Evolutionary conservation across 495 filamentous ascomycete genomes (phyloP), one percentile per base, ranked within the genome.

Genomic region (Tuber umbilicatum): DNA sequence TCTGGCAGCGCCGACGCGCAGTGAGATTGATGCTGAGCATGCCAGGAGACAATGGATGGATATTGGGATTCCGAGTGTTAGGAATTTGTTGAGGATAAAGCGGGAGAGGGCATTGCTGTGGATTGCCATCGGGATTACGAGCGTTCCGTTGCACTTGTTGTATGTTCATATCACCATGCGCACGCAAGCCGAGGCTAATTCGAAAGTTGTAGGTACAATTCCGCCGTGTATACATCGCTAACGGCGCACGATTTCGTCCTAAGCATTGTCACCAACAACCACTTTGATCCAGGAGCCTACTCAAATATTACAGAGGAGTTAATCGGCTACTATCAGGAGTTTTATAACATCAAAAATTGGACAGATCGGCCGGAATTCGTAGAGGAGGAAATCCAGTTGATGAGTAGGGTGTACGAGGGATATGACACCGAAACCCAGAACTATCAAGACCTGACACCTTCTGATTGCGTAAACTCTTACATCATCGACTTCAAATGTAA

Each of bases 151-250:
- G 35, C 50, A 73, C 35, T 67, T 75, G 16, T 40, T 72, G 74
- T 73, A 69, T 38, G 70, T 72, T 68, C 10, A 4, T 40, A 27
- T 69, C 35, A 38, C 12, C 7, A 14, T 50, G 5, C 12, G 14
- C 27, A 5, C 35, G 0, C 45, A 2, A 2, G 37, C 60, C 23
- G 31, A n/a, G 40, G 21, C 39, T 40, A 37, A 70, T 55, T 42
- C 69, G 27, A 19, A 10, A 12, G 21, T 27, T 45, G 12, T 47
- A 75, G 72, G 37, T 80, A 76, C 75, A 83, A 83, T 76, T 83
- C 77, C 21, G 76, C 78, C 6, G 60, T 83, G 47, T 82, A 81
- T 47, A 73, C 76, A 14, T 78, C 80, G 1, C n/a, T 78, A 43
- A 21, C 23, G 2, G 64, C 70, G 6, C 69, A 73, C n/a, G 23